Evolutionary conservation across 2,329 filamentous ascomycete species (phyloP), one percentile per base, ranked within the genome.

Genomic region (Ramularia collo-cygni): DNA sequence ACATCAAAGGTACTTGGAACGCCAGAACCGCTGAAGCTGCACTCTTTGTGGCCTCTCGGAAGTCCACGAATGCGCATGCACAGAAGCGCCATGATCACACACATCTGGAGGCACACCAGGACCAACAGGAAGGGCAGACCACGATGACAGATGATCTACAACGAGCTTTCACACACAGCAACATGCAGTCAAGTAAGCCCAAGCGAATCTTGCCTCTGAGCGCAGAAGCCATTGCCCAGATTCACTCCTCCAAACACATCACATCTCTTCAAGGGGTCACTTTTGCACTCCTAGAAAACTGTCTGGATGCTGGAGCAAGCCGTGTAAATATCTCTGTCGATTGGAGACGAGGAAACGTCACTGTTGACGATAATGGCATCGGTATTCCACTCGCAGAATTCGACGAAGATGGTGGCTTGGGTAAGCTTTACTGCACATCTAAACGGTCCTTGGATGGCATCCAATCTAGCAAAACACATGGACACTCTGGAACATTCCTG

Each of bases 201-300:
- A 33, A 34, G 16, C 50, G 55, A 9, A 60, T 59, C 8, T 38
- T 48, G 40, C 58, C 55, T 15, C 40, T 60, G 16, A 35, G 44
- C 14, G 28, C 46, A 13, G 54, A 55, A 15, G 48, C 48, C 27
- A 48, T 55, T 21, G 40, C 82, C 34, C 85, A 88, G 60, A 82
- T 98, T 65, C 85, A 82, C 58, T 95, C 90, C 1, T 93, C 90
- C 0, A 78, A 79, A n/a, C 71, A 75, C 40, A 82, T 96, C 52
- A 83, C 79, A 2, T 83, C 79, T 31, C 69, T 96, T 21, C 82
- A 81, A 52, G 75, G 68, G 17, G 87, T 85, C 4, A 68, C 85
- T 10, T 68, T 78, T 40, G 85, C 83, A 32, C 72, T 96, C 8
- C 53, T 93, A 17, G 79, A 83, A 59, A 98, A 98, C 60, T 78